Base-by-base conservation (phyloP, 2,329 filamentous ascomycete species). In the Metarhizium robertsii region DNA sequence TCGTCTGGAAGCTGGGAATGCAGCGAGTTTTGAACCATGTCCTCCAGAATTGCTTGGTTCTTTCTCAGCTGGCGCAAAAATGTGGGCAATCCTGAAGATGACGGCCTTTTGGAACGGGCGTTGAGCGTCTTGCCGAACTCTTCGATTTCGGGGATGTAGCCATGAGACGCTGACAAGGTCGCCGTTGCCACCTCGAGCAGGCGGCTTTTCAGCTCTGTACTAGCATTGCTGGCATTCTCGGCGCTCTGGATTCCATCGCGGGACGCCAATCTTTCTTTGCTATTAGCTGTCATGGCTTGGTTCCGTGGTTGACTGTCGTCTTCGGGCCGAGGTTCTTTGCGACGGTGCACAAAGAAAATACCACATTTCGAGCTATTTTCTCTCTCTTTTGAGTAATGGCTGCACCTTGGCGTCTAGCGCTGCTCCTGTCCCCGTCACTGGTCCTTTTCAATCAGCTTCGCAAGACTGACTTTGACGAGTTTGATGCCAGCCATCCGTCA, bases 81-180 rank as follows among this genome's bases (percentile, higher is more conserved):
- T 10, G 61, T 42, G 2, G 62, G 58, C 18, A 67, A 51, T 14
- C 65, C 64, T 0, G 64, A 66, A 25, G 51, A 29, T 10, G 52
- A 53, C 7, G 56, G 42, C 4, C 25, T 57, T 38, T 58, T 60
- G 36, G 36, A 25, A 16, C 53, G 58, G 45, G 50, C 36, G 6
- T 40, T 38, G 14, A 64, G 36, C n/a, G 50, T 36, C 16, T 30
- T 46, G 13, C 61, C 55, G 8, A 65, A 56, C 4, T 25, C 46
- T 54, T 61, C 60, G 18, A 64, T 34, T 50, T 64, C 62, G n/a
- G 59, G 55, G 4, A 61, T 51, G 30, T 52, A 59, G 3, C 56
- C 36, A 7, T 57, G 50, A 34, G 56, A 58, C 6, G 48, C 50
- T 3, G 53, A 18, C 18, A 63, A 46, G 11, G 56, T 55, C n/a